These are phyloP conservation scores for Candida parachauliodes DNA, from an alignment of 805 yeast species.

Conservation along the genomic window DNA sequence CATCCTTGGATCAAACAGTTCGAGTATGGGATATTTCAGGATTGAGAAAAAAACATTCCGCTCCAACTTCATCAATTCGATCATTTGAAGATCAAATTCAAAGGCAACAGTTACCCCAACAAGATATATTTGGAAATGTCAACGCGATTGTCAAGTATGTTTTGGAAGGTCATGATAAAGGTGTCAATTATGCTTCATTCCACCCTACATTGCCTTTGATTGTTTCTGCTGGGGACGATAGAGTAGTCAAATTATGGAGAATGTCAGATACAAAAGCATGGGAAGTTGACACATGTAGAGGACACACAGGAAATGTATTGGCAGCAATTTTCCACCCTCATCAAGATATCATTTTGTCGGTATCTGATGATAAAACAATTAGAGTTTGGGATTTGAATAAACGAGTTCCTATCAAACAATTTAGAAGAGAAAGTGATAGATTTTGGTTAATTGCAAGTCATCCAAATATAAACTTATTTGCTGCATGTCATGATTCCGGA, in stretches of 20 bases:
- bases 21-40: slow-evolving; percentile 99
- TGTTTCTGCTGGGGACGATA: slow-evolving; percentile 94
- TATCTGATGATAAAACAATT: slow-evolving; percentile 92
- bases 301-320: slow-evolving; percentile 91
- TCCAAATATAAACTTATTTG: slow-evolving; percentile 87
- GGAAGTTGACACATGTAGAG: slow-evolving; percentile 98
- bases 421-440: slow-evolving; percentile 89
- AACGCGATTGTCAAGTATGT: slow-evolving; percentile 95
- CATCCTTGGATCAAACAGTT: slow-evolving; percentile 97
- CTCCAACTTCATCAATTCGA: slow-evolving; percentile 48
- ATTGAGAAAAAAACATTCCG: slow-evolving; percentile 90
- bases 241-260: slow-evolving; percentile 94
- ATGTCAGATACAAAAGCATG: slow-evolving; percentile 97
- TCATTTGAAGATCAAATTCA: slow-evolving; percentile 52
- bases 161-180: slow-evolving; percentile 96
- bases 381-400: slow-evolving; percentile 96
- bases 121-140: slow-evolving; percentile 90
- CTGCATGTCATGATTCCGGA: slow-evolving; percentile 95
- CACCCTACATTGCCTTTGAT: slow-evolving; percentile 95
- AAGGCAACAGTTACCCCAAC: slow-evolving; percentile 70
- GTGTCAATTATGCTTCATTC: slow-evolving; percentile 98
- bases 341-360: slow-evolving; percentile 87
- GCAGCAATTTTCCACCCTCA: slow-evolving; percentile 90
- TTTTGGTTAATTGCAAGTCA: slow-evolving; percentile 92
- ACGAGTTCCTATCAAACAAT: slow-evolving; percentile 89